A percentile compares a stretch with the other conserved stretches of the same genome.
Evolutionary conservation across 805 yeast species (phyloP).

Genomic region (Cyberlindnera mycetangii): DNA sequence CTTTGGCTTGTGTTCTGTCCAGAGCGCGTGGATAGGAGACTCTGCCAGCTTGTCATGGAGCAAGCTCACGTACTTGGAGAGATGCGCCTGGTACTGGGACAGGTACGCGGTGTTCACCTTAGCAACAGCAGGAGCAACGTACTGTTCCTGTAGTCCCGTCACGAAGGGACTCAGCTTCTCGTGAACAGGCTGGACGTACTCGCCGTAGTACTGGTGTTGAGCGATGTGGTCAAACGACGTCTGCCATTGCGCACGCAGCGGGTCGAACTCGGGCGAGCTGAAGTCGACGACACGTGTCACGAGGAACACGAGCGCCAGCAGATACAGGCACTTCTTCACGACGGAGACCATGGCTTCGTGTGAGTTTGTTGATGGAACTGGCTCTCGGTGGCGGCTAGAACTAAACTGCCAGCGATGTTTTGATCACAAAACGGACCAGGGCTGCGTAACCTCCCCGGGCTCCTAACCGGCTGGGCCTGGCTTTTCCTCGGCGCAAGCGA

Average conservation of each 20-base stretch:
- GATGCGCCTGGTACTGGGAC: conserved; percentile 14
- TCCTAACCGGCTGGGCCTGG: neutral
- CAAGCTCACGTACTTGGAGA: conserved; percentile 15
- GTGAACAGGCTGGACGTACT: conserved; percentile 20
- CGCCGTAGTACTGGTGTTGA: conserved; percentile 19
- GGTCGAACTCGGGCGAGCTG: conserved; percentile 22
- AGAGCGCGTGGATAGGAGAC: conserved; percentile 10
- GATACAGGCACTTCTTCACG: conserved; percentile 16
- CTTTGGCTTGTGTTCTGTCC: conserved; percentile 3
- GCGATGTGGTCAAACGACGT: conserved; percentile 9
- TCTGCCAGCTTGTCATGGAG: conserved; percentile 4
- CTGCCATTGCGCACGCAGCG: conserved; percentile 20
- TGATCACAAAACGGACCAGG: neutral
- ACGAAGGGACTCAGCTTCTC: conserved; percentile 13
- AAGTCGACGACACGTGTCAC: conserved; percentile 23
- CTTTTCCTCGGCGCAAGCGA: neutral
- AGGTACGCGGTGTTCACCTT: conserved; percentile 2
- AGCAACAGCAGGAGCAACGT: conserved; percentile 13
- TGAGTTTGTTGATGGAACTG: neutral
- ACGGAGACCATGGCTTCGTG: conserved; percentile 10
- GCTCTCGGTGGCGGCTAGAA: neutral
- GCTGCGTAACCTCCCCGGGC: conserved; percentile 3
- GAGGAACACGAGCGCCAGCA: conserved; percentile 13
- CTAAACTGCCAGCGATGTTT: too few relatives aligned
- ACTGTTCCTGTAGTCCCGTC: conserved; percentile 3